phyloP scores from a whole-genome alignment of 805 yeast species.

The Candida coquimbonensis region DNA sequence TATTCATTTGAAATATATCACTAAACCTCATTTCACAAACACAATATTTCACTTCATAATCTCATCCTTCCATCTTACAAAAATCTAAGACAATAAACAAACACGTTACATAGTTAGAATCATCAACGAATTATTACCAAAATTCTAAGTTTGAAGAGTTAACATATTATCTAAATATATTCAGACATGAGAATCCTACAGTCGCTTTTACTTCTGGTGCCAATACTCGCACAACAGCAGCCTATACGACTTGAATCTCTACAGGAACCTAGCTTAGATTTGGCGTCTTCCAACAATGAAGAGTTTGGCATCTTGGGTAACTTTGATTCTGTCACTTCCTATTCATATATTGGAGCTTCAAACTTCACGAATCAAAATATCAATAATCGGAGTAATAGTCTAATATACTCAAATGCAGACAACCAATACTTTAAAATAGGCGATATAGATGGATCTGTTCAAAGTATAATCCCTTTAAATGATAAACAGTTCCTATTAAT shows the following conservation, averaged over 20 bases:
- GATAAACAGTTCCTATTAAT: slow-evolving; percentile 26
- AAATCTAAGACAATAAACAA: too few relatives aligned
- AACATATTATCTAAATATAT: neutral
- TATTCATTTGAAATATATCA: too few relatives aligned
- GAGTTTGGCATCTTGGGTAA: slow-evolving; percentile 27
- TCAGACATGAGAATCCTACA: slow-evolving; percentile 2
- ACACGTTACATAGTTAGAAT: too few relatives aligned
- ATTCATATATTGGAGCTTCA: slow-evolving; percentile 29
- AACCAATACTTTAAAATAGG: slow-evolving; percentile 16
- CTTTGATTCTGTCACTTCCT: slow-evolving; percentile 30
- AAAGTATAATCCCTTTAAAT: slow-evolving; percentile 24
- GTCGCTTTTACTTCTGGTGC: slow-evolving; percentile 1
- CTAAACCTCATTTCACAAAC: too few relatives aligned
- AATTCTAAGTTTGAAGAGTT: neutral
- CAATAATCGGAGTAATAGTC: slow-evolving; percentile 9
- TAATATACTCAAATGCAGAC: slow-evolving; percentile 13
- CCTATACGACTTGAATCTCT: slow-evolving; percentile 10
- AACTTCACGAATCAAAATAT: slow-evolving; percentile 22
- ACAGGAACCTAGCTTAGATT: slow-evolving; percentile 14
- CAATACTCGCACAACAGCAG: slow-evolving; percentile 1
- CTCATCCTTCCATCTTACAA: too few relatives aligned
- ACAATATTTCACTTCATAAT: too few relatives aligned
- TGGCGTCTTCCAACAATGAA: slow-evolving; percentile 14
- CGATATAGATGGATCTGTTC: slow-evolving; percentile 17
- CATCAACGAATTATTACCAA: neutral